Base-by-base conservation (phyloP, 1,284 basidiomycete species). In the Tylopilus sp. region DNA sequence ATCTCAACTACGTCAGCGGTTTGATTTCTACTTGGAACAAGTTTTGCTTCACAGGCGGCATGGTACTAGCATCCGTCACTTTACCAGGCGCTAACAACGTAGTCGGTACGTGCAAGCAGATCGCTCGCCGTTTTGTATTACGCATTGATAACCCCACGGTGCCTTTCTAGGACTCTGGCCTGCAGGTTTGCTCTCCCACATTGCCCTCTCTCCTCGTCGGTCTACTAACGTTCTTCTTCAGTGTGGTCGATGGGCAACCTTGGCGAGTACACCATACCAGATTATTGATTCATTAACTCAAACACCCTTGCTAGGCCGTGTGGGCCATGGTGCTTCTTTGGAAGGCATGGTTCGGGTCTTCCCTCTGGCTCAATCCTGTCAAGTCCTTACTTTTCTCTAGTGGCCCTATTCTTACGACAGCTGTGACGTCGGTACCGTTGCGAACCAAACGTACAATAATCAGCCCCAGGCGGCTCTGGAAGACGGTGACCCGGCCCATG, bases 41-140 rank as follows among this genome's bases (percentile, higher is more conserved):
- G 67, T 89, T 97, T 61, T 97, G 95, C 70, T 97, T 97, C 71
- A 93, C 89, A 1, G 91, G 92, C 30, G 90, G 90, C 19, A 71
- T 90, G 50, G 70, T 92, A 40, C 79, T 86, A 59, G 77, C 79
- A 5, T 76, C 78, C 6, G 82, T 94, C n/a, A 79, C 78, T n/a
- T 72, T 97, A 8, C 95, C 96, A 0, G 96, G 95, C 1, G 70
- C 71, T 15, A 82, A 78, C 59, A 75, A 75, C 39, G 48, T 76
- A 31, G 41, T 56, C 31, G 82, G 82, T 42, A 66, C 80, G 49
- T 41, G 66, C 31, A 19, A 31, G 40, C 16, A 13, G 19, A 33
- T 26, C 82, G 76, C 76, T 78, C 77, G 29, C 76, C 74, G 28
- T 67, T 76, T 0, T 81, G 41, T 18, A 16, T 31, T 15, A 21